phyloP scores from a whole-genome alignment of 1,284 basidiomycete species.

The Malassezia psittaci region DNA sequence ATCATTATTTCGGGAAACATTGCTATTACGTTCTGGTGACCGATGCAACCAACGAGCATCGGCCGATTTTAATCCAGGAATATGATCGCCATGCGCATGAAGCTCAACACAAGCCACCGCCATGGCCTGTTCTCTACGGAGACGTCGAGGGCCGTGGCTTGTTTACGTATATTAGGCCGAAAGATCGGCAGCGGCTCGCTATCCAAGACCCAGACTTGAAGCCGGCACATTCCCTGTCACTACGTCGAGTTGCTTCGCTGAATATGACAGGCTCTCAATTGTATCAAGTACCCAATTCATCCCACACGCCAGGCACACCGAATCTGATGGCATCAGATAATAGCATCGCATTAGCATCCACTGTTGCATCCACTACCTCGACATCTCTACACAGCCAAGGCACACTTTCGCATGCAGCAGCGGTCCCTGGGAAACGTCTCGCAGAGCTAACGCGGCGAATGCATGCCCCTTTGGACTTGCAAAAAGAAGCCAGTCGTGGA shows the following conservation, averaged over 20 bases:
- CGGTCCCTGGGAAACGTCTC: slow-evolving; percentile 29
- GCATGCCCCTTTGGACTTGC: slow-evolving; percentile 23
- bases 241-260: slow-evolving; percentile 67
- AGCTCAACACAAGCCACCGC: slow-evolving; percentile 25
- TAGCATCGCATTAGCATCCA: slow-evolving; percentile 81
- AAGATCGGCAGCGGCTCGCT: slow-evolving; percentile 18
- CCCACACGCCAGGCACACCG: slow-evolving; percentile 17
- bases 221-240: slow-evolving; percentile 26
- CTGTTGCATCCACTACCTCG: slow-evolving; percentile 74
- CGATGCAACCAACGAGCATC: slow-evolving; percentile 67
- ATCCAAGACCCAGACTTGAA: slow-evolving; percentile 11
- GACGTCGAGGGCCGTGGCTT: slow-evolving; percentile 48
- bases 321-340: slow-evolving; percentile 53
- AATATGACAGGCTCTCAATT: slow-evolving; percentile 41
- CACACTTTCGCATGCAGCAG: slow-evolving; percentile 9
- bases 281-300: slow-evolving; percentile 6
- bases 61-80: slow-evolving; percentile 54
- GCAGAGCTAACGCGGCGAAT: slow-evolving; percentile 31
- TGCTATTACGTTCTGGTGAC: slow-evolving; percentile 79
- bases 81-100: slow-evolving; percentile 48
- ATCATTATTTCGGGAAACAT: slow-evolving; percentile 71
- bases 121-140: slow-evolving; percentile 53
- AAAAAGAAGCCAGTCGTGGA: slow-evolving; percentile 17
- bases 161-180: slow-evolving; percentile 38
- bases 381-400: slow-evolving; percentile 19